Conservation (phyloP, 2,329 filamentous ascomycete species). For the Myrmaecium sp. region DNA sequence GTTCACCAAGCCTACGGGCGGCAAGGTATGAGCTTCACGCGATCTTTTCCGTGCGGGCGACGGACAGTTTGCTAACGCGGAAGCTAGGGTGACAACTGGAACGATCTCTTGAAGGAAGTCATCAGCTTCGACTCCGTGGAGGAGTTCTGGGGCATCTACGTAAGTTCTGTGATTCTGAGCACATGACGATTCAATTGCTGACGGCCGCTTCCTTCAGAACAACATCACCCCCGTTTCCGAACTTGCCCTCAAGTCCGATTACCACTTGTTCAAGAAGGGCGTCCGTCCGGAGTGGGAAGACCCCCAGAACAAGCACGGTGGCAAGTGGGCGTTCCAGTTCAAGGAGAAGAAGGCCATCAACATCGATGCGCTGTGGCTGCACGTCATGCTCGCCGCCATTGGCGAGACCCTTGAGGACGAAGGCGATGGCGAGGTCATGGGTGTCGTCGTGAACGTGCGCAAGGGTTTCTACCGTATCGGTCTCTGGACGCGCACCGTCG, state of each 20-base stretch:
- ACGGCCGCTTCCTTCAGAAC: slow-evolving; percentile 45
- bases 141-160: slow-evolving; percentile 99
- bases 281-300: slow-evolving; percentile 98
- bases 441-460: slow-evolving; percentile 95
- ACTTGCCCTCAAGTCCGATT: slow-evolving; percentile 92
- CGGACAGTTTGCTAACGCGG: slow-evolving; percentile 3
- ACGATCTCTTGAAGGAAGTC: slow-evolving; percentile 92
- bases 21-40: slow-evolving; percentile 48
- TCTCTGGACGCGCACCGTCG: slow-evolving; percentile 90
- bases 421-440: slow-evolving; percentile 94
- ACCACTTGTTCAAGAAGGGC: slow-evolving; percentile 96
- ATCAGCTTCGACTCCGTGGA: slow-evolving; percentile 98
- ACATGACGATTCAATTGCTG: slow-evolving; percentile 1
- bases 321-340: slow-evolving; percentile 98
- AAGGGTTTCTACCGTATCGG: slow-evolving; percentile 97
- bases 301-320: slow-evolving; percentile 94
- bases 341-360: slow-evolving; percentile 86
- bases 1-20: slow-evolving; percentile 96
- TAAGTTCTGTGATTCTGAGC: slow-evolving; percentile 35
- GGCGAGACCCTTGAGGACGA: slow-evolving; percentile 95
- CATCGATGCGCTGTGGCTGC: slow-evolving; percentile 91
- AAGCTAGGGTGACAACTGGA: slow-evolving; percentile 86
- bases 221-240: slow-evolving; percentile 95
- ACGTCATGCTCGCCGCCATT: slow-evolving; percentile 91
- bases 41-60: neutral